Evolutionary conservation across 306 rosid genomes (phyloP).

Genomic region (Rosa rugosa): DNA sequence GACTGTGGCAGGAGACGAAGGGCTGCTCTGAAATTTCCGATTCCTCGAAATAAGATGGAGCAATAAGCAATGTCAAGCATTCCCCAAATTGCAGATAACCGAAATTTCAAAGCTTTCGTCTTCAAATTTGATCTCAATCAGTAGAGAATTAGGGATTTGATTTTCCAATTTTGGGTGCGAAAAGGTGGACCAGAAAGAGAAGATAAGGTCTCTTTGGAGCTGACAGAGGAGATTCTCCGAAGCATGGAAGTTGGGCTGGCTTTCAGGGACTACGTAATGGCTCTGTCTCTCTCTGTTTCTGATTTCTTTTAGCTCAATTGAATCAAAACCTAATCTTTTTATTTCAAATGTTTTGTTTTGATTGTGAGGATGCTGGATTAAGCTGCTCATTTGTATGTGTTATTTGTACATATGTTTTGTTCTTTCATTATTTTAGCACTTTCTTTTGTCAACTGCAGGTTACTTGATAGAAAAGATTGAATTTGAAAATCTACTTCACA

Average conservation of each 20-base stretch:
- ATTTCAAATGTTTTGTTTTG: too few relatives aligned
- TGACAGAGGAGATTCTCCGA: constrained; percentile 85
- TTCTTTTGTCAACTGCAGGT: constrained; percentile 42
- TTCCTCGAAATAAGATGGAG: neutral
- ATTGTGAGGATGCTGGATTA: too few relatives aligned
- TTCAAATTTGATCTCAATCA: neutral
- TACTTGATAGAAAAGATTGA: constrained; percentile 97
- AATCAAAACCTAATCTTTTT: neutral
- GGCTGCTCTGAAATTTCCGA: neutral
- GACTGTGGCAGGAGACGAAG: neutral
- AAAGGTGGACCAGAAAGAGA: constrained; percentile 68
- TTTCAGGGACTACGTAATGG: constrained; percentile 77
- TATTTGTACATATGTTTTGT: too few relatives aligned
- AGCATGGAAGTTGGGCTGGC: constrained; percentile 99
- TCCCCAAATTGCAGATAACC: constrained; percentile 49
- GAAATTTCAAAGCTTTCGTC: constrained; percentile 5
- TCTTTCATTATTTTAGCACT: too few relatives aligned
- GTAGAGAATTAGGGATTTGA: neutral
- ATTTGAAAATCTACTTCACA: constrained; percentile 75
- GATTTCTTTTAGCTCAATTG: neutral
- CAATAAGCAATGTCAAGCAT: neutral
- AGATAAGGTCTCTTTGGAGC: constrained; percentile 89
- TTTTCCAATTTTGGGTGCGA: constrained; percentile 2
- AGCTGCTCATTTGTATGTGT: too few relatives aligned
- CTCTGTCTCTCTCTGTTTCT: neutral